Base-by-base conservation (phyloP, 495 filamentous ascomycete species). In the Barbatosphaeria neglecta region DNA sequence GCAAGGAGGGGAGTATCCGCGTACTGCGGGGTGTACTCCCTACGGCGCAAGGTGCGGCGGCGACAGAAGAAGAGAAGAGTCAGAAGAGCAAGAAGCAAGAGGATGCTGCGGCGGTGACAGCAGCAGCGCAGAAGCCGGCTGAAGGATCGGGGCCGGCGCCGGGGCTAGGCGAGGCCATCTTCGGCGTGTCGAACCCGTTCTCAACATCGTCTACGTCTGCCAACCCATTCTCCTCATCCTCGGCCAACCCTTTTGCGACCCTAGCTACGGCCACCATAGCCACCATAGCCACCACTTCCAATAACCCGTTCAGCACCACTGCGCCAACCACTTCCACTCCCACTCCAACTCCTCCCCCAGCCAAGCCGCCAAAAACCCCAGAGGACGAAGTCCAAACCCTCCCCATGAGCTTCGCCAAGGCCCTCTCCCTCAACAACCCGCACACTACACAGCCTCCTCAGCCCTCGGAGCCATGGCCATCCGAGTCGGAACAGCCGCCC, bases 1-100 rank as follows among this genome's bases (percentile, higher is more conserved):
- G 87, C 40, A 90, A 89, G 59, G 78, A 82, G 24, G 92, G 92
- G 2, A 86, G 81, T 45, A 73, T 94, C 20, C 70, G 86, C 41
- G 84, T 76, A 1, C 60, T 94, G 20, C 69, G 90, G 45, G 81
- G 77, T 4, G 67, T 82, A 4, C 73, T 76, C 44, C 62, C 78
- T 20, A 57, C 66, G 0, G 62, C 71, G 11, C 57, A 55, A 3
- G 43, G 50, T 1, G 39, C 60, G 1, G 41, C 41, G 0, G 31
- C 41, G 1, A 22, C 13, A 24, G 31, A 2, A n/a, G 9, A 5
- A 16, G 31, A 4, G 13, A 1, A 16, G 13, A n/a, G 13, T 4
- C 2, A 35, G 9, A 37, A 20, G 17, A 54, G 46, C 43, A 59
- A 48, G 46, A 49, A 35, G 53, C 58, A 50, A 43, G 48, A 53